phyloP scores from a whole-genome alignment of 169 alveolate species.

The Babesia bigemina region DNA sequence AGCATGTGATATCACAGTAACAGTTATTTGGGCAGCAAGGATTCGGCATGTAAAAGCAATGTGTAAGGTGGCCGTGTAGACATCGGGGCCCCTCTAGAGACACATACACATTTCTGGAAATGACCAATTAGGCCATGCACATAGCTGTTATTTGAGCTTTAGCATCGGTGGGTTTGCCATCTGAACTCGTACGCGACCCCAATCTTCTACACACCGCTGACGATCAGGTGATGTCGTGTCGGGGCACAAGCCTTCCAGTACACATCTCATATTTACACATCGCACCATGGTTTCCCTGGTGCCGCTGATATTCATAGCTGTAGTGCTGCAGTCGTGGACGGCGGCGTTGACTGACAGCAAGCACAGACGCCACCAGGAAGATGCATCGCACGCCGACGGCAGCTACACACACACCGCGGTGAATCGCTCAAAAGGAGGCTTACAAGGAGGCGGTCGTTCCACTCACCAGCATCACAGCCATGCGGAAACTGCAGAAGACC shows the following conservation, averaged over 20 bases:
- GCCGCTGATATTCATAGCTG: not conserved
- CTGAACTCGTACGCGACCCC: too few species aligned
- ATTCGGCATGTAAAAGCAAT: too few species aligned
- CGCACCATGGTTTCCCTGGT: constrained; percentile 15
- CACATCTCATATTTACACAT: not conserved
- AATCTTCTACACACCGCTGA: constrained; percentile 7
- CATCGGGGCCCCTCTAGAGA: too few species aligned
- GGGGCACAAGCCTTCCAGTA: constrained; percentile 15
- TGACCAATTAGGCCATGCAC: too few species aligned
- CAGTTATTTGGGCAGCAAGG: too few species aligned
- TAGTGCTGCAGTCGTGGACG: not conserved
- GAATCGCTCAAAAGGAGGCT: not conserved
- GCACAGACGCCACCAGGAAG: constrained; percentile 6
- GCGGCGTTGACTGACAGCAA: not conserved
- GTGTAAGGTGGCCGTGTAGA: too few species aligned
- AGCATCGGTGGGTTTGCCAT: too few species aligned
- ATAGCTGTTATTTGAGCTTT: too few species aligned
- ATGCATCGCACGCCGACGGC: not conserved
- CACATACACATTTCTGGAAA: too few species aligned
- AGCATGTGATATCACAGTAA: too few species aligned
- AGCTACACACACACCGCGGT: constrained; percentile 17
- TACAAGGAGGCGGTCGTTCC: not conserved
- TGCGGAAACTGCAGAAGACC: not conserved
- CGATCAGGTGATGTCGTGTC: constrained; percentile 33
- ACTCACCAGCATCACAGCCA: not conserved